Evolutionary conservation across 352 stramenopile species (phyloP), one percentile per base, ranked within the genome.

Genomic region (Halophytophthora polymorphica): DNA sequence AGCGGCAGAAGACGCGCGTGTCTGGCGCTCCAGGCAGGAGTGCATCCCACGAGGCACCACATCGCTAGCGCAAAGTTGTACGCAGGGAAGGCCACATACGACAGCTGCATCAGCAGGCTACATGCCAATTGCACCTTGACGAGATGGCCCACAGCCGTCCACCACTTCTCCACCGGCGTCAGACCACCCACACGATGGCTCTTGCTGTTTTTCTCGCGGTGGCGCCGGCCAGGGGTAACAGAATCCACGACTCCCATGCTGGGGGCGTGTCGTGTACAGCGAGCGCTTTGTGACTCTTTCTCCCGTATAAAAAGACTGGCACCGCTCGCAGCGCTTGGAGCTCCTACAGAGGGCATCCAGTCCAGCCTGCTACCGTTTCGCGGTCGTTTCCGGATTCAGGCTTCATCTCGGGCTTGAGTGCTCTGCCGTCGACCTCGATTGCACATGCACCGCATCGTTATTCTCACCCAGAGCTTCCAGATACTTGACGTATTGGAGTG

Each of bases 41-140:
- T 76, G 50, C 69, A 86, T 40, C 66, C 78, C 11, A 74, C 63
- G 14, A 87, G 61, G 18, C 74, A 77, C 82, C 82, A 92, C 31
- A 90, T 54, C 22, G 75, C 82, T 28, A 90, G 63, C 18, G 72
- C 72, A 51, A 90, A 88, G 51, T 93, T 90, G 56, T 93, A 92
- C 5, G 75, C 71, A 2, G 82, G 77, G 38, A 90, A 92, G 4
- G 82, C 82, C 23, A 92, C 79, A 55, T 92, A 92, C 34, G 82
- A 86, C 11, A 90, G 61, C 58, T 93, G 79, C 77, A 90, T 86
- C 38, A 93, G 52, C 17, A 88, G 45, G 21, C 72, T 73, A 29
- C 67, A 84, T 14, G 55, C 57, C 29, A 90, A 74, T 53, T 88
- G 79, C 17, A 76, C 49, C 38, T 70, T 17, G 19, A 83, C 63